Conservation (phyloP, 1,284 basidiomycete genomes). For the Moesziomyces globuligerus region DNA sequence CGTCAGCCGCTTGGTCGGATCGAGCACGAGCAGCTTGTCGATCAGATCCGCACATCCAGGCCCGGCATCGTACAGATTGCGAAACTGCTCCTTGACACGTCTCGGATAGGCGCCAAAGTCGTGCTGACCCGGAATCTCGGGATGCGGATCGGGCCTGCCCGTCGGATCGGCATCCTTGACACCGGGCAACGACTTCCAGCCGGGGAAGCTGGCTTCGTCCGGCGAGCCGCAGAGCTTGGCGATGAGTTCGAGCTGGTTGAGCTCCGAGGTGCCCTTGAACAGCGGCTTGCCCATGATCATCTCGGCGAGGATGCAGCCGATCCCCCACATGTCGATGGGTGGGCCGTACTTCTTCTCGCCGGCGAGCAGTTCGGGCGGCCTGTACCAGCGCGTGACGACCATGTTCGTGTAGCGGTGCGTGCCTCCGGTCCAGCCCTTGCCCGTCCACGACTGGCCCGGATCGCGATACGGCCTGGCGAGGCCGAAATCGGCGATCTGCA, state of each 20-base stretch:
- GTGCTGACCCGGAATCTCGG: slow-evolving; percentile 46
- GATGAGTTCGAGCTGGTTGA: slow-evolving; percentile 90
- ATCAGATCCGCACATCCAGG: slow-evolving; percentile 61
- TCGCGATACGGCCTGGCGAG: slow-evolving; percentile 76
- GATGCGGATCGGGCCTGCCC: slow-evolving; percentile 56
- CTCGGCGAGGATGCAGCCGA: slow-evolving; percentile 95
- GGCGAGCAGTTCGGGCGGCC: slow-evolving; percentile 91
- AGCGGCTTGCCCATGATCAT: slow-evolving; percentile 92
- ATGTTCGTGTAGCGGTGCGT: slow-evolving; percentile 84
- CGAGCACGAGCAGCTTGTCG: slow-evolving; percentile 60
- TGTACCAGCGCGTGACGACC: slow-evolving; percentile 98
- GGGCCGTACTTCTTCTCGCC: slow-evolving; percentile 88
- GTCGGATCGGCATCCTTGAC: slow-evolving; percentile 62
- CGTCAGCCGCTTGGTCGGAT: slow-evolving; percentile 61
- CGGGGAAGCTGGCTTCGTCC: slow-evolving; percentile 79
- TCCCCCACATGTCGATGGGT: slow-evolving; percentile 98
- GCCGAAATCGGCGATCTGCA: slow-evolving; percentile 88
- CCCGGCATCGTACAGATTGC: slow-evolving; percentile 42
- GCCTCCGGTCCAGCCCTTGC: slow-evolving; percentile 57
- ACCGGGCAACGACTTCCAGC: slow-evolving; percentile 73
- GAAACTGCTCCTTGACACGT: slow-evolving; percentile 50
- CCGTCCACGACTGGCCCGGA: slow-evolving; percentile 54
- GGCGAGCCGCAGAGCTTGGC: slow-evolving; percentile 88
- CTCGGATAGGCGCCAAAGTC: slow-evolving; percentile 57
- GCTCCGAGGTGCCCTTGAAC: slow-evolving; percentile 84